phyloP scores from a whole-genome alignment of 768 basidiomycete genomes.

The Agaricus bisporus region DNA sequence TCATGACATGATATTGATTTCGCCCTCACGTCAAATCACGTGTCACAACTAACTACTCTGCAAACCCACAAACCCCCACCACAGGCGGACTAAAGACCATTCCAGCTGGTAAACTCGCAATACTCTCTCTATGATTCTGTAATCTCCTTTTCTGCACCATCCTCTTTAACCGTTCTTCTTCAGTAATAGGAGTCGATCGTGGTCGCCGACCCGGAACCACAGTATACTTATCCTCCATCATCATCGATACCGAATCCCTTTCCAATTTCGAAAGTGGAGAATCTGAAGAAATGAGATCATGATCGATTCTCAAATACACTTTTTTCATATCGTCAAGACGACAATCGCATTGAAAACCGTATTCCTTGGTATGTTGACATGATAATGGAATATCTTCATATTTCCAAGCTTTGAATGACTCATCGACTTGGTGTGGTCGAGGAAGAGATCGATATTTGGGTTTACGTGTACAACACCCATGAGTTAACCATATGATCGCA shows the following conservation, averaged over 20 bases:
- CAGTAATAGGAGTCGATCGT: too few relatives aligned
- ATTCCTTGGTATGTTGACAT: neutral
- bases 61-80: neutral
- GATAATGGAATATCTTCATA: neutral
- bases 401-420: neutral
- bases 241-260: too few relatives aligned
- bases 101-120: slow-evolving; percentile 5
- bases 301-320: neutral
- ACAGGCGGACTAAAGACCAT: slow-evolving; percentile 3
- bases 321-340: neutral
- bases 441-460: neutral
- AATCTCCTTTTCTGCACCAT: neutral
- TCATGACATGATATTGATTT: too few relatives aligned
- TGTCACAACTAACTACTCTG: too few relatives aligned
- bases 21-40: too few relatives aligned
- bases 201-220: too few relatives aligned
- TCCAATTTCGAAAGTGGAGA: neutral
- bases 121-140: slow-evolving; percentile 1
- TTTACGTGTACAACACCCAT: slow-evolving; percentile 11
- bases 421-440: neutral
- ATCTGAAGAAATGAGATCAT: neutral
- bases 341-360: neutral
- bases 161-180: neutral
- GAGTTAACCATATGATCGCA: neutral
- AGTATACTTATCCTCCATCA: neutral